Evolutionary conservation across 2,329 filamentous ascomycete species (phyloP), one percentile per base, ranked within the genome.

Genomic region (Paramyrothecium sp.): DNA sequence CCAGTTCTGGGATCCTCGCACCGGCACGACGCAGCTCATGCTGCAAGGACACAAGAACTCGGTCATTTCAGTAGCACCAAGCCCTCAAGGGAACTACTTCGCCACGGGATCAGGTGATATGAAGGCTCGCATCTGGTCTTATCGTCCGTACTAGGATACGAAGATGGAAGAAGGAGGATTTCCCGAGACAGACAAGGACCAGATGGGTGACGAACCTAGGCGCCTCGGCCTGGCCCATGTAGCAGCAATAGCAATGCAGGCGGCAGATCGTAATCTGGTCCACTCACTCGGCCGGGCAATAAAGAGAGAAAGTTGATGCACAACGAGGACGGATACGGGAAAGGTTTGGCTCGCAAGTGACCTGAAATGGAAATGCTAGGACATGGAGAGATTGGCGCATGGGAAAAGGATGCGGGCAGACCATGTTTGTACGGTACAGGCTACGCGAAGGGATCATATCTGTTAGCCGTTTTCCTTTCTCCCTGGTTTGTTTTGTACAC

Each of bases 21-120:
- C 92, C 20, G 95, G 94, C 38, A 89, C 91, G 64, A 96, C 94
- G 1, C 94, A 98, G 77, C 89, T 99, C 72, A 98, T 98, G 95
- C 84, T 99, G 60, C 95, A 98, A 75, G 95, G 95, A 23, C 95
- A 99, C 74, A 98, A 98, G 83, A 98, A 98, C 77, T 97, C 92
- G 12, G 95, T 99, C 66, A 98, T 98, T 68, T 97, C 93, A 3
- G 95, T 99, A 54, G 94, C 95, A 1, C 95, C 95, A 21, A 96
- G 92, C 74, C 95, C 95, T 17, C 88, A 85, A 38, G 93, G 92
- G 58, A 87, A 88, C 62, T 89, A 92, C 71, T 99, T 99, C 71
- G 95, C 95, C 46, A 99, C 95, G 5, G 95, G 95, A 60, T 97
- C 93, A 65, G 95, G 95, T 67, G 95, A 99, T 73, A 96, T 96